phyloP scores from a whole-genome alignment of 2,329 filamentous ascomycete species.

The Colletotrichum camelliae region DNA sequence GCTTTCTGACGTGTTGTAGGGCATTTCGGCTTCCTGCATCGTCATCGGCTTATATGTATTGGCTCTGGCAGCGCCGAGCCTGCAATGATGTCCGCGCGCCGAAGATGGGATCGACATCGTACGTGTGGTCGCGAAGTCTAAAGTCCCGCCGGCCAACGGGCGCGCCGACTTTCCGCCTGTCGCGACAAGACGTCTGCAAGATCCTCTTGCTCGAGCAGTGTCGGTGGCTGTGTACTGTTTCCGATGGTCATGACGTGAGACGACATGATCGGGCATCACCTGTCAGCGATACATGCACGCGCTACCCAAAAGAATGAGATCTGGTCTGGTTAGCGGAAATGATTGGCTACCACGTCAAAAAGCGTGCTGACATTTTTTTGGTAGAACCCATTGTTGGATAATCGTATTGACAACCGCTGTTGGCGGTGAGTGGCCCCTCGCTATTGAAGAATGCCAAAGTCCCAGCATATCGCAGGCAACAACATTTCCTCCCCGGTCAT shows the following conservation, averaged over 20 bases:
- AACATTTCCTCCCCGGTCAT: not conserved
- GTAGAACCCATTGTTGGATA: not conserved
- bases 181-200: not conserved
- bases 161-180: not conserved
- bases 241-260: slow-evolving; percentile 1
- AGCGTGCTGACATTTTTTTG: not conserved
- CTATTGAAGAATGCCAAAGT: not conserved
- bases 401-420: not conserved
- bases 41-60: not conserved
- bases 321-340: not conserved
- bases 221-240: slow-evolving; percentile 19
- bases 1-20: not conserved
- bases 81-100: not conserved
- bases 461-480: not conserved
- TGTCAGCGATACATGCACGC: not conserved
- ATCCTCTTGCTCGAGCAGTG: slow-evolving; percentile 8
- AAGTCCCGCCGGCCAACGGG: not conserved
- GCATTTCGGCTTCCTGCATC: not conserved
- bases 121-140: not conserved
- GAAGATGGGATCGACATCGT: slow-evolving; percentile 12
- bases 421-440: not conserved
- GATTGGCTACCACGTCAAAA: not conserved
- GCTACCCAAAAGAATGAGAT: not conserved
- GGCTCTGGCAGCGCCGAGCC: not conserved
- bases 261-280: not conserved